phyloP scores from a whole-genome alignment of 805 yeast genomes.

The Ogataea neopini region DNA sequence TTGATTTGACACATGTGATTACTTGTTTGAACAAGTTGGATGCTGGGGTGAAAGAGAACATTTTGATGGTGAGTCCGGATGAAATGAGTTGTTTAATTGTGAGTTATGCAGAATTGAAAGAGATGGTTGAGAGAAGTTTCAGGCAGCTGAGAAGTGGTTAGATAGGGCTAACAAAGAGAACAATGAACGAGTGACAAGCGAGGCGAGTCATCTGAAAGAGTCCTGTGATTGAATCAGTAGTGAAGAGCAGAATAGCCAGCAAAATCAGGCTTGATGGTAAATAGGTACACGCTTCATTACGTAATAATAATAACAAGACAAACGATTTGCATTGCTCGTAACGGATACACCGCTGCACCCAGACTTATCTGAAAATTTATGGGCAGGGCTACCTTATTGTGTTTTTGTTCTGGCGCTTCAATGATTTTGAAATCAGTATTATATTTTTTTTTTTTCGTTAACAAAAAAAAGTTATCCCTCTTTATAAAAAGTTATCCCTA shows the following conservation, averaged over 20 bases:
- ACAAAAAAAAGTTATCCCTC: conserved; percentile 23
- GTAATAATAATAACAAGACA: too few species aligned
- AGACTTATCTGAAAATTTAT: too few species aligned
- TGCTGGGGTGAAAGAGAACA: conserved; percentile 83
- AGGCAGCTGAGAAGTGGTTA: conserved; percentile 40
- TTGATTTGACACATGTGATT: conserved; percentile 82
- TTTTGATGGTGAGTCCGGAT: conserved; percentile 79
- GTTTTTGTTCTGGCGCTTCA: conserved; percentile 3
- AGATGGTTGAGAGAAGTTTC: conserved; percentile 68
- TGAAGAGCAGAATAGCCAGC: too few species aligned
- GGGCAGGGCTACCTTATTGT: too few species aligned
- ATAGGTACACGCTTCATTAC: too few species aligned
- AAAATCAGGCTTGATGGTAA: too few species aligned
- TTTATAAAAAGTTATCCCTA: conserved; percentile 9
- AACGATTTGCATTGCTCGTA: too few species aligned
- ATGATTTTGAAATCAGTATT: conserved; percentile 19
- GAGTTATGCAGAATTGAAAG: conserved; percentile 79
- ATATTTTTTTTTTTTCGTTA: conserved; percentile 2
- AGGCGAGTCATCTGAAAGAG: neutral
- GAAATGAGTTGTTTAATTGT: conserved; percentile 84
- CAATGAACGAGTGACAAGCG: neutral
- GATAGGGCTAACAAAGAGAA: conserved; percentile 15
- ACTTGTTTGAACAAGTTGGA: conserved; percentile 84
- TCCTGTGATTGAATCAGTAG: too few species aligned
- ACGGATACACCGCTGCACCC: too few species aligned